phyloP scores from a whole-genome alignment of 2,329 filamentous ascomycete genomes.

The Dichotomopilus funicola region DNA sequence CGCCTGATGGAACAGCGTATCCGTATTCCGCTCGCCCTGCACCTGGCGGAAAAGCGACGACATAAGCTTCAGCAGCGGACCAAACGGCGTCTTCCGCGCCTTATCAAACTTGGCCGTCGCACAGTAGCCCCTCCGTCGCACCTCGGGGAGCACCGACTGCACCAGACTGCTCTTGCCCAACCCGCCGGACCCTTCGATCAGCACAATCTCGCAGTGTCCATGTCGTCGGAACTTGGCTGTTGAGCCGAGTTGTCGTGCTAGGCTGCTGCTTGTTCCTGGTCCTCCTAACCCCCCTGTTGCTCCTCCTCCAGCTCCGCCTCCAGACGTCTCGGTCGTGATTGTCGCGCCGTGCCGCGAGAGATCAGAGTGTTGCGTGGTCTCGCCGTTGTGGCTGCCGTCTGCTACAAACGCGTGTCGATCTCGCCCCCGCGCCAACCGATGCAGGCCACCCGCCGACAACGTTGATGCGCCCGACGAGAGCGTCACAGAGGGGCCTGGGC shows the following conservation, averaged over 20 bases:
- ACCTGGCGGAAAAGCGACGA: conserved; percentile 62
- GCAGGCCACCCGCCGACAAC: conserved; percentile 24
- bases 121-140: conserved; percentile 56
- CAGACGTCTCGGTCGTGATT: conserved; percentile 37
- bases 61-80: conserved; percentile 56
- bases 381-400: conserved; percentile 43
- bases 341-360: conserved; percentile 34
- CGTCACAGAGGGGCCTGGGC: conserved; percentile 35
- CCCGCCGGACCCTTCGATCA: conserved; percentile 55
- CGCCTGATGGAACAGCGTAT: conserved; percentile 55
- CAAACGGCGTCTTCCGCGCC: conserved; percentile 54
- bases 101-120: conserved; percentile 62
- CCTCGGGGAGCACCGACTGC: conserved; percentile 56
- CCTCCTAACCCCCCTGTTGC: too few relatives aligned
- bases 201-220: conserved; percentile 58
- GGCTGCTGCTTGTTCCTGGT: conserved; percentile 26
- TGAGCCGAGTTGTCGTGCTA: conserved; percentile 49
- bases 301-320: conserved; percentile 8
- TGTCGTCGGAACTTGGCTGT: conserved; percentile 51
- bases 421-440: conserved; percentile 39
- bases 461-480: conserved; percentile 41
- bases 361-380: conserved; percentile 36
- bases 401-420: conserved; percentile 44
- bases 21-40: conserved; percentile 59
- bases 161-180: conserved; percentile 61